Base-by-base conservation (phyloP, 2,329 filamentous ascomycete genomes). In the Talaromyces sp. region DNA sequence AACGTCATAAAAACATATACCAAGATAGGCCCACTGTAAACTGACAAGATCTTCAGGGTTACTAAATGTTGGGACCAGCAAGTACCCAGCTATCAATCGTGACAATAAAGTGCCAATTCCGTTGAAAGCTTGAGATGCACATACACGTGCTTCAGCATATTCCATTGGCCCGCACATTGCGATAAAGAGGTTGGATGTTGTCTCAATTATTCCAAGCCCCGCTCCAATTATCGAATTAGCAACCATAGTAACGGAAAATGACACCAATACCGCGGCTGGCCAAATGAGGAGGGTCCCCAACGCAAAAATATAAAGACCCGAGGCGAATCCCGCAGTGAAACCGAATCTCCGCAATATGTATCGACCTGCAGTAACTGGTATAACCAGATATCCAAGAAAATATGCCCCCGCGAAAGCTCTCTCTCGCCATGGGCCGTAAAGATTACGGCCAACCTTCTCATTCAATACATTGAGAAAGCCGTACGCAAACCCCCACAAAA, bases 91-190 rank as follows among this genome's bases (percentile, higher is more conserved):
- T 28, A 53, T 13, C 30, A 53, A 53, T 32, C 51, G 51, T 27
- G 53, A 55, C 13, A 55, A 11, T 5, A 32, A 19, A 27, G 13
- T 27, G 19, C 57, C 57, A 22, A 39, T 28, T 30, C 47, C 57
- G 15, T 30, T 47, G 30, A 39, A 42, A 36, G 9, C 58, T 33
- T 59, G 51, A 6, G 51, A 22, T 7, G 55, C 77, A 96, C 97
- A 57, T 52, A 60, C 22, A 17, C 42, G 53, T 5, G 56, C 30
- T 15, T 59, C 59, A 3, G 53, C 49, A 3, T 57, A 60, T 28
- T 59, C 59, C 4, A 54, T 49, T 11, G 58, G 58, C 9, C 58
- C 58, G 30, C 58, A 59, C 4, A 59, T 32, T 4, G 36, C 25
- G 0, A 55, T 36, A 28, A 59, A 59, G 10, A 55, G 25, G 27